Base-by-base conservation (phyloP, 1,284 basidiomycete species). In the Exsudoporus floridanus region DNA sequence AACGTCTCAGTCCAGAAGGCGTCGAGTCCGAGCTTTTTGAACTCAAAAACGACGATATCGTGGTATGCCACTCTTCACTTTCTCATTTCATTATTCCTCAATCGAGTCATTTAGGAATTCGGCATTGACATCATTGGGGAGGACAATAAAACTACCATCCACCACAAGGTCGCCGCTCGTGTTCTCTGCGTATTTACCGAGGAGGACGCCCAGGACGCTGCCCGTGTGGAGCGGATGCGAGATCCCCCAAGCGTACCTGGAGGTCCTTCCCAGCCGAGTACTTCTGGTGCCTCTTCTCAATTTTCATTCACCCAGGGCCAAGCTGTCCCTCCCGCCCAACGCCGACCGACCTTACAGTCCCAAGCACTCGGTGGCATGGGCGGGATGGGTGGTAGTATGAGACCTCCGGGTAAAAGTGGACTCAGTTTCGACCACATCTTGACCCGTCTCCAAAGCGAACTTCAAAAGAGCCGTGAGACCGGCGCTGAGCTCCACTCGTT, bases 71-170 rank as follows among this genome's bases (percentile, higher is more conserved):
- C 19, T 4, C 4, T 19, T 7, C 8, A 43, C 35, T 40, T 40
- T 49, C 27, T 31, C 18, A 25, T 23, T 14, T 27, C 27, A 7
- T 16, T n/a, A n/a, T n/a, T n/a, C 30, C 23, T 50, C 45, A 55
- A 33, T 46, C 49, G n/a, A 23, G n/a, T 51, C 21, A 0, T 21
- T 2, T 64, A 94, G 92, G 95, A 98, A 83, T 98, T 98, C 68
- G 95, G 96, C 55, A 99, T 99, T 69, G 97, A 99, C 74, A 99
- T 99, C 57, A 91, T 98, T 52, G 93, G 93, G 56, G 96, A 99
- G 67, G 97, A 99, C 76, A 98, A 97, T 79, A 94, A 94, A 74
- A 94, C 94, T 0, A 94, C 98, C 57, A 88, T 99, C 44, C 96
- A 99, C 73, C 95, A 98, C 77, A 98, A 98, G 71, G 97, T 99